phyloP scores from a whole-genome alignment of 345 rosid species.

The Noccaea caerulescens region DNA sequence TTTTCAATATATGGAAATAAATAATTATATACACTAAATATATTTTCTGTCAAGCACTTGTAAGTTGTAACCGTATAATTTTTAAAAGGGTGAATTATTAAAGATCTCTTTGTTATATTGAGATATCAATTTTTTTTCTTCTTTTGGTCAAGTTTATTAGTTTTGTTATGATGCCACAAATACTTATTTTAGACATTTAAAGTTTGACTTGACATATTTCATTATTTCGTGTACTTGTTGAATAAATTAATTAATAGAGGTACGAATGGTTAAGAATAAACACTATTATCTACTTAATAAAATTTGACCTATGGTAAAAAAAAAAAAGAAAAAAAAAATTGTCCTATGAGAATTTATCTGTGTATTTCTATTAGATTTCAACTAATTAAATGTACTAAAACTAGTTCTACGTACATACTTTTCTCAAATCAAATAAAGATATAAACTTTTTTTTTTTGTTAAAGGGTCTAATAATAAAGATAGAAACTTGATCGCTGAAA shows the following conservation, averaged over 20 bases:
- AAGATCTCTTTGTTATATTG: neutral
- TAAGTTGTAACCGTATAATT: neutral
- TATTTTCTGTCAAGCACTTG: neutral
- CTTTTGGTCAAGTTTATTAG: no score
- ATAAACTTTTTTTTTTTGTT: no score
- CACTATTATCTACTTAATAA: neutral
- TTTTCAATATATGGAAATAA: constrained; percentile 1
- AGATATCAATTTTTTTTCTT: constrained; percentile 4
- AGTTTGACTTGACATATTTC: constrained; percentile 41
- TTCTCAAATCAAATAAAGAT: neutral
- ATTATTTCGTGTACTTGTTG: neutral
- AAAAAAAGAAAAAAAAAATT: no score
- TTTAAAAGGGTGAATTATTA: neutral
- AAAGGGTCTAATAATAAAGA: no score
- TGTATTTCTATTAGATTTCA: neutral
- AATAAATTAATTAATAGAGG: neutral
- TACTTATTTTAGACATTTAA: constrained; percentile 29
- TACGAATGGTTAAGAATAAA: neutral
- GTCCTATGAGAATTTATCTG: neutral
- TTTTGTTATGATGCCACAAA: no score
- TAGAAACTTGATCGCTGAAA: neutral
- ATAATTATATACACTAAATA: neutral
- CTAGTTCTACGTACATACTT: neutral
- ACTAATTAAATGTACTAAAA: neutral
- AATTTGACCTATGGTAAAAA: neutral